Evolutionary conservation across 1,284 basidiomycete genomes (phyloP).

Genomic region (Phellopilus nigrolimitatus): DNA sequence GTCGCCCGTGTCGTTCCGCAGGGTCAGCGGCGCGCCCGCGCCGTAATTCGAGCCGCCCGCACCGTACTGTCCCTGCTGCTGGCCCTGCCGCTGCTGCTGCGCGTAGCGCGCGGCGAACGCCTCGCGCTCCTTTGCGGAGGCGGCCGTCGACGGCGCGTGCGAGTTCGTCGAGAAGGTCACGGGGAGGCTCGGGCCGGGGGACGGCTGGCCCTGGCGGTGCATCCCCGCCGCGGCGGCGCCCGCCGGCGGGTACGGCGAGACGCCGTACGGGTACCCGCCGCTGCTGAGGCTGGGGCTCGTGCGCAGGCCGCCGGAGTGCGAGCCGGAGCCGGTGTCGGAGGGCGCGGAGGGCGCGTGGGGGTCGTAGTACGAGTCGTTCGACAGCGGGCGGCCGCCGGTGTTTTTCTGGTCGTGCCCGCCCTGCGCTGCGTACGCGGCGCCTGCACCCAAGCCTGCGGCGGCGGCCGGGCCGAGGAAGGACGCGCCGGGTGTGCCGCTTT

Average conservation of each 20-base stretch:
- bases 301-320: slow-evolving; percentile 1
- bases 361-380: slow-evolving; percentile 10
- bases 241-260: slow-evolving; percentile 11
- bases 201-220: slow-evolving; percentile 10
- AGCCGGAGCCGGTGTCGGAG: slow-evolving; percentile 7
- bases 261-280: slow-evolving; percentile 12
- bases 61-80: background rate
- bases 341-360: background rate
- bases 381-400: background rate
- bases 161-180: slow-evolving; percentile 4
- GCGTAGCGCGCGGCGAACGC: slow-evolving; percentile 16
- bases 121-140: slow-evolving; percentile 19
- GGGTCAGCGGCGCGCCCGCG: slow-evolving; percentile 8
- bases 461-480: slow-evolving; percentile 11
- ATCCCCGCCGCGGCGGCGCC: background rate
- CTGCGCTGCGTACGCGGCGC: slow-evolving; percentile 2
- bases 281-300: slow-evolving; percentile 9
- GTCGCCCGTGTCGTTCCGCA: slow-evolving; percentile 5
- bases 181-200: slow-evolving; percentile 5
- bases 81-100: slow-evolving; percentile 8
- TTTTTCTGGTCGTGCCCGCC: slow-evolving; percentile 7
- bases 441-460: slow-evolving; percentile 13
- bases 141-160: background rate
- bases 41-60: background rate
- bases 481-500: slow-evolving; percentile 4